Evolutionary conservation across 768 basidiomycete genomes (phyloP), one percentile per base, ranked within the genome.

Genomic region (Tricholoma flavovirens): DNA sequence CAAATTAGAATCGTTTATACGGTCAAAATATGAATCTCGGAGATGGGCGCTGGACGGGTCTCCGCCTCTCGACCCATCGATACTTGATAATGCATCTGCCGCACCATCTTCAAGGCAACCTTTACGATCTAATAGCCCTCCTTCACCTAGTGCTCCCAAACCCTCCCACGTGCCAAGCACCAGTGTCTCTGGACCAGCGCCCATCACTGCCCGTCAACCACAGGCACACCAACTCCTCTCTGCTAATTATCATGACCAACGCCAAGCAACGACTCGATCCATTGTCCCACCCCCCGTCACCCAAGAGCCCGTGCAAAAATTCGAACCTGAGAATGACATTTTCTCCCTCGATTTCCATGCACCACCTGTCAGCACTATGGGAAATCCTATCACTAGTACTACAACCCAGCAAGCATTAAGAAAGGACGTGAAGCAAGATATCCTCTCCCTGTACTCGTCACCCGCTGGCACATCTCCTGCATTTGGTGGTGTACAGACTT

Each of bases 1-100:
- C 69, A 98, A 98, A 81, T 94, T 98, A 78, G 96, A 98, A 56
- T 93, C 91, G 0, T 98, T 94, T 72, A 90, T 98, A 58, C 87
- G 96, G 50, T 94, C 91, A 19, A 98, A 99, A 70, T 99, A 99
- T 69, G 96, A 99, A 71, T 84, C 88, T 2, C 79, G 81, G 22
- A 78, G 96, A 56, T 99, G 96, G 96, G 96, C 95, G 2, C 74
- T 88, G 71, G 90, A 95, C n/a, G 93, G 90, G 0, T 88, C 90
- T 12, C 83, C 79, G 0, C 96, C 96, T 0, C 65, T 72, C 0
- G 90, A 98, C 69, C 96, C 95, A 2, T 84, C 88, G 15, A 73
- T 82, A 0, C 78, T 98, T 12, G 93, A 93, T 8, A 72, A 69
- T 33, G 73, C 66, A 14, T 66, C 69, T 5, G 52, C 69, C 1